Evolutionary conservation across 495 filamentous ascomycete species (phyloP), one percentile per base, ranked within the genome.

Genomic region (Aspergillus mulundensis): DNA sequence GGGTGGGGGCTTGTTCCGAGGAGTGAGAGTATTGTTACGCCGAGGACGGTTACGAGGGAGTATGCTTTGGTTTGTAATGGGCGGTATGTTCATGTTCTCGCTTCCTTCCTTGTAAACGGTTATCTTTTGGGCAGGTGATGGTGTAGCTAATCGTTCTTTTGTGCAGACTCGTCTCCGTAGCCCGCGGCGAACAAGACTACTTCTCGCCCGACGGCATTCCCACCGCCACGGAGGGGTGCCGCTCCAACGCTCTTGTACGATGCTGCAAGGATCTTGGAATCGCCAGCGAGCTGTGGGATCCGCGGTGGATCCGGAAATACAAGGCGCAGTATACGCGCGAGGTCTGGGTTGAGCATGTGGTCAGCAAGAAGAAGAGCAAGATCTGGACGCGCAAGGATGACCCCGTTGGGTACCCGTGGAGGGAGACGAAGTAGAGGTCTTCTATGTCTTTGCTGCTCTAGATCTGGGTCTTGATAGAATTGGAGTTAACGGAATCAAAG

Each of bases 231-330:
- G 94, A 98, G 70, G 94, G 94, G 18, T 95, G 91, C 77, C 95
- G 96, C 69, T 96, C 91, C 16, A 98, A 97, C 69, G 94, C 94
- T 18, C 79, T 98, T 52, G 90, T 96, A 79, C 87, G 94, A 21
- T 96, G 91, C 76, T 97, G 95, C 76, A 98, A 98, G 74, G 94
- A 98, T 70, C 80, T 98, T 20, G 94, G 94, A 12, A 87, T 98
- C 53, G 95, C 91, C 3, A 91, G 86, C 61, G 94, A 98, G 71
- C 77, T 98, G 39, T 98, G 94, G 94, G 94, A 98, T 75, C 94
- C 94, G 46, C 78, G 91, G 43, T 98, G 85, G 76, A 94, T 97
- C 55, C 81, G 86, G 61, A 79, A 73, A 55, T 92, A 80, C 66
- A 80, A 85, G 76, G 75, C 73, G 10, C 70, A 85, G 63, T 78